Evolutionary conservation across 805 yeast species (phyloP), one percentile per base, ranked within the genome.

Genomic region (Metschnikowia cubensis): DNA sequence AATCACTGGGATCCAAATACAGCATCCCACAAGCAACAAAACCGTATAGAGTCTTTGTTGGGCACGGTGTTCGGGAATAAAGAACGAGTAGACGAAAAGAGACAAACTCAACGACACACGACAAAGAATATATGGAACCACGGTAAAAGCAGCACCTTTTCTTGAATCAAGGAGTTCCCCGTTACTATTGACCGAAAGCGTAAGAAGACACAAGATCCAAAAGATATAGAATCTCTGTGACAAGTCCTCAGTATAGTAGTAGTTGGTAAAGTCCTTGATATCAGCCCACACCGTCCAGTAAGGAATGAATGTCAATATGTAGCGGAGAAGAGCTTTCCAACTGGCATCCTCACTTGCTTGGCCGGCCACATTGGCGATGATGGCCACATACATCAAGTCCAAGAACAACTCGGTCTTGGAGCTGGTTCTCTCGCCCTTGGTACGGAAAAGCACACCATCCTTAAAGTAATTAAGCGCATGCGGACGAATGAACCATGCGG

Each of bases 211-310:
- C 54, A 83, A 62, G 15, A 77, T 71, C 85, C 85, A 81, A 17
- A 81, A 53, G 15, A 82, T 73, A 59, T 75, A 79, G 0, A 68
- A 7, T 48, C 76, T 74, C 59, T 84, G 88, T 3, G 79, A 59
- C 45, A 83, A 62, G 62, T 84, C 87, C 56, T 82, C 84, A 50
- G 70, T 80, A 60, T 76, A 83, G 64, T 81, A 83, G 59, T 80
- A 82, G 63, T 83, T 81, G 74, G 81, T 80, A 57, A 82, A 74
- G 50, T 82, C 86, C 58, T 81, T 79, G 50, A 83, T 68, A 57
- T 82, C 87, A n/a, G 74, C 63, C 87, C 88, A 83, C 20, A 83
- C 78, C 18, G 74, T 75, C 80, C 82, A 84, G n/a, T 82, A 75
- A 0, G 85, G 86, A 17, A 78, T 45, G 49, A 82, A 83, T 2